Conservation (phyloP, 2,329 filamentous ascomycete genomes). For the Colletotrichum theobromicola region DNA sequence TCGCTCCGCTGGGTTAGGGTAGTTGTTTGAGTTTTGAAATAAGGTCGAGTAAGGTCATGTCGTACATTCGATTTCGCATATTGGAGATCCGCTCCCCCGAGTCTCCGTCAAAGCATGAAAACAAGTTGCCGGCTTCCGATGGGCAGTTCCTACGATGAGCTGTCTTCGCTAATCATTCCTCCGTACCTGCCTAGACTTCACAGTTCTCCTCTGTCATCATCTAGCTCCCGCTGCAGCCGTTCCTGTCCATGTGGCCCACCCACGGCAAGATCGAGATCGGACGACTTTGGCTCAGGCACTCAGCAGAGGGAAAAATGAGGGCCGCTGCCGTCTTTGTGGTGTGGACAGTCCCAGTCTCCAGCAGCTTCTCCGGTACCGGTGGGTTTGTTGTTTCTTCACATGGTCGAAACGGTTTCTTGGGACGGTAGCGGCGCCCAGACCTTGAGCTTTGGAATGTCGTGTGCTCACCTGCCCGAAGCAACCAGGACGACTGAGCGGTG, state of each 20-base stretch:
- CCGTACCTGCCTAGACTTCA: neutral
- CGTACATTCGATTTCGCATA: neutral
- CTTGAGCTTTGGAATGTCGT: neutral
- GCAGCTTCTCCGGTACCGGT: neutral
- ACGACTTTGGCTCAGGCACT: constrained; percentile 8
- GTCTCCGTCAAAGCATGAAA: neutral
- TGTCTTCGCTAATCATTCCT: neutral
- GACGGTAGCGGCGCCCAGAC: neutral
- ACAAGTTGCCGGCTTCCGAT: neutral
- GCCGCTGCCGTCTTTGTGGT: neutral
- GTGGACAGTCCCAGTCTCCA: neutral
- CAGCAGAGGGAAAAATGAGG: neutral
- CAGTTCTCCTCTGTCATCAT: neutral
- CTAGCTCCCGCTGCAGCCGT: neutral
- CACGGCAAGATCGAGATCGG: neutral
- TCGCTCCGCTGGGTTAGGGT: neutral
- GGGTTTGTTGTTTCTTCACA: neutral
- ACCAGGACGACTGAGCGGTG: neutral
- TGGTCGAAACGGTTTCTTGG: neutral
- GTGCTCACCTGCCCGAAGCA: constrained; percentile 17
- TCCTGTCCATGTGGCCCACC: constrained; percentile 27
- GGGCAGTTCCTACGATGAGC: neutral
- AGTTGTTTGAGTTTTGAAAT: neutral
- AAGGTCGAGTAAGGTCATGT: neutral
- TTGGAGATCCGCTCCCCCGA: neutral